Evolutionary conservation across 345 rosid species (phyloP).

Genomic region (Gossypium rotundifolium): DNA sequence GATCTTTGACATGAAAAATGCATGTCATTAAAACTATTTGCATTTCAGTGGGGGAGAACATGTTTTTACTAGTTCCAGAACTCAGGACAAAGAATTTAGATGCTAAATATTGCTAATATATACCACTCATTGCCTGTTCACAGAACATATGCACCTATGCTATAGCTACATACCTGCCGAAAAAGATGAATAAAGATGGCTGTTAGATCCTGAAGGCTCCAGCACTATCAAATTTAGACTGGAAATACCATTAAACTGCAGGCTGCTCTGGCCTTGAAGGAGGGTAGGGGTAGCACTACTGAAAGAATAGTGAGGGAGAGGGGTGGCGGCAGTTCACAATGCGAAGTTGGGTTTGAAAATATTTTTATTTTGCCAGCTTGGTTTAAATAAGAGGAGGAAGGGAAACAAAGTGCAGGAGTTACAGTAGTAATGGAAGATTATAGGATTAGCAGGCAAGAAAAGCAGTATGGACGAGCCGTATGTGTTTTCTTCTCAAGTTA

Average conservation of each 20-base stretch:
- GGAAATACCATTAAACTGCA: neutral
- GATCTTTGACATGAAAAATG: neutral
- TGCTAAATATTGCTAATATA: neutral
- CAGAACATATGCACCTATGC: neutral
- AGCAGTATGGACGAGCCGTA: no score
- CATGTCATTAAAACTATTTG: no score
- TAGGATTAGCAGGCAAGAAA: slow-evolving; percentile 21
- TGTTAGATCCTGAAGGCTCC: neutral
- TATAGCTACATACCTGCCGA: neutral
- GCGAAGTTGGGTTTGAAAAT: slow-evolving; percentile 9
- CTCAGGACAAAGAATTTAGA: neutral
- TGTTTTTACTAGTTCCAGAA: neutral
- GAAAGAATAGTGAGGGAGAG: slow-evolving; percentile 1
- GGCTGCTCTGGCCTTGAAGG: slow-evolving; percentile 1
- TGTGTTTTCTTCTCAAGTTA: no score
- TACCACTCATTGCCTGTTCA: neutral
- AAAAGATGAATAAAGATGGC: neutral
- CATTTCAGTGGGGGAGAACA: neutral
- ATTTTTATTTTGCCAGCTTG: neutral
- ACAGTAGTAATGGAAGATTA: slow-evolving; percentile 12
- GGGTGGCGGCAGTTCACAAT: slow-evolving; percentile 7
- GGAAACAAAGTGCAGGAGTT: slow-evolving; percentile 8
- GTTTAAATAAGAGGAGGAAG: slow-evolving; percentile 19
- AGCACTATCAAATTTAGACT: neutral
- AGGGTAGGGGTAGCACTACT: neutral